Evolutionary conservation across 1,284 basidiomycete species (phyloP).

Genomic region (Trichosporon sp.): DNA sequence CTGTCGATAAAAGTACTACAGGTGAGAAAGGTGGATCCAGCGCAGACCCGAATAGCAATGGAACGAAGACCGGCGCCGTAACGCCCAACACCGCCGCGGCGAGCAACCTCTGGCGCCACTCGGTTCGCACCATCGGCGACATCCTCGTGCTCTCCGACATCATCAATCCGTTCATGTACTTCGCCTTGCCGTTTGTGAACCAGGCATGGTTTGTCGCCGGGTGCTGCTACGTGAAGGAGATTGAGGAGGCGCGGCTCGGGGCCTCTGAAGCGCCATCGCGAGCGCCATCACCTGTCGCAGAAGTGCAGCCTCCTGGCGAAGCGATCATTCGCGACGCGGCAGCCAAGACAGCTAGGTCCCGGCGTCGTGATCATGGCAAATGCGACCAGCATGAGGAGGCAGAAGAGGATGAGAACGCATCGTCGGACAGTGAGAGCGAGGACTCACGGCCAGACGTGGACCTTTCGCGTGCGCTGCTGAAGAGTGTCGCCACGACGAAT

Average conservation of each 20-base stretch:
- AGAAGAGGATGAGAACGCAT: neutral
- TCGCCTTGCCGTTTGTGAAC: conserved; percentile 23
- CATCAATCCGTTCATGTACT: conserved; percentile 20
- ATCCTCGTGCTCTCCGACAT: conserved; percentile 25
- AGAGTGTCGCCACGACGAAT: conserved; percentile 18
- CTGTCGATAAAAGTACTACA: too few relatives aligned
- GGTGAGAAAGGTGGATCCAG: neutral
- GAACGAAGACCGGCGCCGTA: neutral
- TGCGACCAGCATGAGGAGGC: neutral
- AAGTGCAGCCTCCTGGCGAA: neutral
- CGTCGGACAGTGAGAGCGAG: neutral
- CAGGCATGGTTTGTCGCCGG: conserved; percentile 28
- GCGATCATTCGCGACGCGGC: neutral
- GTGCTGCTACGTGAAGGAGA: conserved; percentile 27
- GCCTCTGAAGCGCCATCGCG: neutral
- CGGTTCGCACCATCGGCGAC: conserved; percentile 25
- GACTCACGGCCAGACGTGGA: neutral
- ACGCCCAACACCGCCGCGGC: conserved; percentile 12
- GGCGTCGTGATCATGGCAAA: neutral
- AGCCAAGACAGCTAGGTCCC: too few relatives aligned
- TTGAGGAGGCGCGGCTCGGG: neutral
- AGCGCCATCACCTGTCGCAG: neutral
- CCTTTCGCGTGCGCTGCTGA: conserved; percentile 19
- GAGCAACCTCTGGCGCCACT: conserved; percentile 21
- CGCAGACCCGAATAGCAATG: conserved; percentile 5